Conservation (phyloP, 352 stramenopile genomes). For the Stramenopiles sp. region DNA sequence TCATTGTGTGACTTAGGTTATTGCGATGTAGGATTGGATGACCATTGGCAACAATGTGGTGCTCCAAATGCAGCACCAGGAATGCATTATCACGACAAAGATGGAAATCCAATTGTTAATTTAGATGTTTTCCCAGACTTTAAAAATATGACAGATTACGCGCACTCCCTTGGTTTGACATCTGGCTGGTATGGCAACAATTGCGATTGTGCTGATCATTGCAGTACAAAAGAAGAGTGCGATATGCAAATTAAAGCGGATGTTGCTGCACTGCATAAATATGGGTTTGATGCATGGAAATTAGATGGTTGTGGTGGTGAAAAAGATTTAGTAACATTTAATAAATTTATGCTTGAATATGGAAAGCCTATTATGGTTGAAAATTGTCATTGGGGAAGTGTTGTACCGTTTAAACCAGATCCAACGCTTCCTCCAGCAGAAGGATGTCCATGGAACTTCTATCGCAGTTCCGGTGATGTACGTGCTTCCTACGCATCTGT, state of each 20-base stretch:
- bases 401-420: neutral
- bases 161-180: neutral
- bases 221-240: neutral
- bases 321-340: neutral
- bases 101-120: neutral
- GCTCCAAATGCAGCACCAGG: neutral
- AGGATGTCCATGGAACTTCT: conserved; percentile 15
- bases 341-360: neutral
- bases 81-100: neutral
- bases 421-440: neutral
- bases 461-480: conserved; percentile 13
- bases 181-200: conserved; percentile 1
- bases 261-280: neutral
- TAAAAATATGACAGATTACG: neutral
- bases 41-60: neutral
- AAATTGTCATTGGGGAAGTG: neutral
- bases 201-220: no score
- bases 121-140: neutral
- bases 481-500: conserved; percentile 8
- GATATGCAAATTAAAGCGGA: neutral
- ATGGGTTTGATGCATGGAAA: neutral
- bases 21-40: neutral
- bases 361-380: neutral
- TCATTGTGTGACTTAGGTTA: neutral
- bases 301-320: neutral